Evolutionary conservation across 2,329 filamentous ascomycete genomes (phyloP).

Genomic region (Sporothrix brunneoviolacea): DNA sequence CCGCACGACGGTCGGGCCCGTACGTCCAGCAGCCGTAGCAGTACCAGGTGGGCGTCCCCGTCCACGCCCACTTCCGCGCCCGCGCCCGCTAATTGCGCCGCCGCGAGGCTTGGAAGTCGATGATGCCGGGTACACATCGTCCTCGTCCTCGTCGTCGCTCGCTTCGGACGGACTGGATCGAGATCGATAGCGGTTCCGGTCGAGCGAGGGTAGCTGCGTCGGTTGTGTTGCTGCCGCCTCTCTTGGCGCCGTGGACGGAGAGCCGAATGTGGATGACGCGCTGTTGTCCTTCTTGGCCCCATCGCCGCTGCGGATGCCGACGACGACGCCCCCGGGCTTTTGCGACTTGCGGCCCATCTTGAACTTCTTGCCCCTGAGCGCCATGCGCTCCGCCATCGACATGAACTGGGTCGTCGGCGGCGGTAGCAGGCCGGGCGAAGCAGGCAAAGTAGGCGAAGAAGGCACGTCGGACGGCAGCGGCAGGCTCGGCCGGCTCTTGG

Average conservation of each 20-base stretch:
- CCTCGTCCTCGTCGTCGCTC: background rate
- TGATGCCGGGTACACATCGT: no score
- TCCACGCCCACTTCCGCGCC: background rate
- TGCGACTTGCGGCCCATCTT: slow-evolving; percentile 32
- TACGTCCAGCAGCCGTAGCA: background rate
- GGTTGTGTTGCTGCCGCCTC: background rate
- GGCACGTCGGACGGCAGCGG: background rate
- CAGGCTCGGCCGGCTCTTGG: slow-evolving; percentile 17
- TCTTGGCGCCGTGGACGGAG: no score
- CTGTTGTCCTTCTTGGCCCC: no score
- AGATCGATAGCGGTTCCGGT: no score
- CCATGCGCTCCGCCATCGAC: slow-evolving; percentile 54
- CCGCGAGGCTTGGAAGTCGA: no score
- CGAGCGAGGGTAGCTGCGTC: no score
- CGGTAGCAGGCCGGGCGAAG: background rate
- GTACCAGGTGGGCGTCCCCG: background rate
- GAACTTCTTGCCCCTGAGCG: slow-evolving; percentile 45
- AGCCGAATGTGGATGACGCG: no score
- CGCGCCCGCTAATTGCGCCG: background rate
- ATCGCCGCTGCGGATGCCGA: background rate
- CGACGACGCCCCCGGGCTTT: background rate
- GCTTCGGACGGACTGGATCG: background rate
- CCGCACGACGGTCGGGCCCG: slow-evolving; percentile 29
- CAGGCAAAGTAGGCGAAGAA: background rate
- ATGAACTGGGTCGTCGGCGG: slow-evolving; percentile 32